Evolutionary conservation across 2,329 filamentous ascomycete species (phyloP).

Genomic region (Zasmidium angulare): DNA sequence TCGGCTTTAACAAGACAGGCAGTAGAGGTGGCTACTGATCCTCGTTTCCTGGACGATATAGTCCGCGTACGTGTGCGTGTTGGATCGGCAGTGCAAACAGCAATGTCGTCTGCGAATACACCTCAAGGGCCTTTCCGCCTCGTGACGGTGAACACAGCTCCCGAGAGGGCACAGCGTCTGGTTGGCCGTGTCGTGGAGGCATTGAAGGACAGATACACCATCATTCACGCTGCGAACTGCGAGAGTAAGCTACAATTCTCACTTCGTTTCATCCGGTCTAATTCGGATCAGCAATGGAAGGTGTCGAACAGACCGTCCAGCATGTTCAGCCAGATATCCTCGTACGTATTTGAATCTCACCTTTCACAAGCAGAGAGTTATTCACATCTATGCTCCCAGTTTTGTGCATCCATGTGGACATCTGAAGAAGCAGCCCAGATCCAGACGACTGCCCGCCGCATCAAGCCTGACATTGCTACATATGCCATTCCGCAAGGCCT

Average conservation of each 20-base stretch:
- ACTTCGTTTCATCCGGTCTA: neutral
- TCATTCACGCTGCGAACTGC: conserved; percentile 62
- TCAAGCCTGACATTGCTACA: conserved; percentile 50
- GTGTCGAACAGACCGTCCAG: conserved; percentile 56
- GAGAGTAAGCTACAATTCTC: conserved; percentile 48
- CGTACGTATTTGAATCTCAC: conserved; percentile 5
- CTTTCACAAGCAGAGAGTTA: neutral
- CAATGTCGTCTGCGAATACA: conserved; percentile 8
- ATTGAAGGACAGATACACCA: conserved; percentile 63
- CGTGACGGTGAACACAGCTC: conserved; percentile 67
- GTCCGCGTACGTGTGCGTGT: no score
- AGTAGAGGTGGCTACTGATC: no score
- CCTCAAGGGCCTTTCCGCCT: conserved; percentile 58
- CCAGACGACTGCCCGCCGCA: conserved; percentile 45
- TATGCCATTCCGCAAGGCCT: conserved; percentile 56
- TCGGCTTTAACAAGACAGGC: no score
- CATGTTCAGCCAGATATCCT: conserved; percentile 50
- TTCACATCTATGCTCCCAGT: conserved; percentile 40
- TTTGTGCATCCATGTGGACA: conserved; percentile 63
- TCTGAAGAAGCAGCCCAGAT: conserved; percentile 51
- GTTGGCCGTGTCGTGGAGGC: conserved; percentile 62
- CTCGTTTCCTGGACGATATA: no score
- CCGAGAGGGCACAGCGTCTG: conserved; percentile 62
- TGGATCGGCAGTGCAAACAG: neutral
- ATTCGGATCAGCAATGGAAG: conserved; percentile 13